Base-by-base conservation (phyloP, 768 basidiomycete species). In the Cystobasidium onofrii region DNA sequence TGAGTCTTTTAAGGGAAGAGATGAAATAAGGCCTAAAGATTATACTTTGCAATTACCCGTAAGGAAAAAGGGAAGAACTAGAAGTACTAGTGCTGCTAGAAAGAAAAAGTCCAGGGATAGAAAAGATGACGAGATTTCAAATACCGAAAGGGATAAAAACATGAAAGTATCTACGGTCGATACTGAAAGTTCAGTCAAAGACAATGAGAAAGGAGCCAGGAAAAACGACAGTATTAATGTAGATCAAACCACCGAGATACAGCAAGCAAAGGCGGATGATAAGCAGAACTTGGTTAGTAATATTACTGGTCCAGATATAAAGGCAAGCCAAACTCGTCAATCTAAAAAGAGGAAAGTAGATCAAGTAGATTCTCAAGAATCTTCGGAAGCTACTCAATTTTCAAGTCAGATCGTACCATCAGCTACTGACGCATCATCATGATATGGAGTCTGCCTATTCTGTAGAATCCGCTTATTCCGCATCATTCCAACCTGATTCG, bases 1-100 rank as follows among this genome's bases (percentile, higher is more conserved):
- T 13, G 4, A 7, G 6, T 60, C 57, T 13, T 7, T n/a, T n/a
- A n/a, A n/a, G n/a, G n/a, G 27, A 54, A 29, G 27, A 54, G 7
- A n/a, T n/a, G 6, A 54, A 54, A 54, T n/a, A 12, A 60, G 57
- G 31, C 57, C 27, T 6, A 46, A 36, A 67, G 65, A 54, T 41
- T 67, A 46, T 50, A 67, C 65, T 12, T n/a, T 67, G 6, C 65
- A 67, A 54, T 39, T 46, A 23, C 65, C 65, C 27, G 17, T 43
- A 7, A 50, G 20, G 43, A 54, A 67, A 29, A 41, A 33, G 29
- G 54, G 31, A 13, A 36, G 65, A 18, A 33, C 44, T 50, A 17
- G 65, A 54, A 52, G 46, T 50, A 20, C 12, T 12, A 20, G n/a
- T 50, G 29, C 43, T n/a, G n/a, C n/a, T n/a, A n/a, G n/a, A n/a